A percentile compares a stretch with the other conserved stretches of the same genome.
phyloP scores from a whole-genome alignment of 495 filamentous ascomycete species.

The Talaromyces thailandensis region DNA sequence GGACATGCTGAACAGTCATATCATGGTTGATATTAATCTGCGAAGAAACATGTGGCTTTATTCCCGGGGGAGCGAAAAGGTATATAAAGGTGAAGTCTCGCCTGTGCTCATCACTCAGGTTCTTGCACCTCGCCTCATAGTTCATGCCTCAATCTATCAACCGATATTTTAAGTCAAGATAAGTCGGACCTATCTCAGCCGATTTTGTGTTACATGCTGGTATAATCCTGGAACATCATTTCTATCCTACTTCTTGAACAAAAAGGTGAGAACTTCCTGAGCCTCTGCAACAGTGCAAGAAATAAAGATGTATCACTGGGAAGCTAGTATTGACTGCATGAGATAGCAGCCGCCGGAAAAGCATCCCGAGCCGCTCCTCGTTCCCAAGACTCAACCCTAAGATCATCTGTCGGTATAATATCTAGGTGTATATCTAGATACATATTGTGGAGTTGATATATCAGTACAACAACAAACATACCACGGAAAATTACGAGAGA shows the following conservation, averaged over 20 bases:
- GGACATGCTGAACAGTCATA: not conserved
- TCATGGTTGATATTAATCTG: not conserved
- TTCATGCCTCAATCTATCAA: not conserved
- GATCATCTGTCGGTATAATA: not conserved
- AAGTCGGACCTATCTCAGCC: not conserved
- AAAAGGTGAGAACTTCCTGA: not conserved
- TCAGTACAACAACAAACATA: not conserved
- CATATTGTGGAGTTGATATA: not conserved
- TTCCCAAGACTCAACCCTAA: not conserved
- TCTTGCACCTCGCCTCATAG: not conserved
- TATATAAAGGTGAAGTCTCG: not conserved
- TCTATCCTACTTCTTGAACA: not conserved
- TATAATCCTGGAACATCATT: not conserved
- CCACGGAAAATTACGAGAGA: not conserved
- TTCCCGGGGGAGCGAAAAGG: not conserved
- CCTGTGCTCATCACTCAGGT: not conserved
- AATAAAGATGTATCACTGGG: not conserved
- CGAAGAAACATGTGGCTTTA: not conserved
- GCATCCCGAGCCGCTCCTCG: not conserved
- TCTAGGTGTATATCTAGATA: not conserved
- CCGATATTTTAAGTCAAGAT: too few relatives aligned
- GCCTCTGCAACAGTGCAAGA: not conserved
- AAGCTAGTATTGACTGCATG: not conserved
- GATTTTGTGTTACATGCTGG: not conserved
- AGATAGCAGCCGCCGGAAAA: slow-evolving; percentile 1